Evolutionary conservation across 495 filamentous ascomycete genomes (phyloP), one percentile per base, ranked within the genome.

Genomic region (Trichocladium uniseriatum): DNA sequence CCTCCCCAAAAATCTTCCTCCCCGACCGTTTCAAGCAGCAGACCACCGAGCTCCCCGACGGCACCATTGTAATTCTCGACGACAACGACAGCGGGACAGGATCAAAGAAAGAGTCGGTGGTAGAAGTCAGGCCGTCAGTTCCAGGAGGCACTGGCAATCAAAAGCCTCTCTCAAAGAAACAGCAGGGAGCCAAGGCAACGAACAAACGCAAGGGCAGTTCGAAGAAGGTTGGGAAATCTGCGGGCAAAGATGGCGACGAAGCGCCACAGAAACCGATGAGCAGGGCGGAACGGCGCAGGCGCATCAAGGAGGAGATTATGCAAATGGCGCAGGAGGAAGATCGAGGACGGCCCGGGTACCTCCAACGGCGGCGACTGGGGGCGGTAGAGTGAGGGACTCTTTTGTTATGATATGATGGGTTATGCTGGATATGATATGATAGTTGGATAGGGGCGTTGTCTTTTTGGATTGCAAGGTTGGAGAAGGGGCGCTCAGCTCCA

Each of bases 221-320:
- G 20, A 13, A 48, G 19, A 38, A 34, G 11, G 9, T n/a, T 3
- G 43, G 44, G 31, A 39, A 21, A 36, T 45, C 14, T 10, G 16
- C 15, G 18, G 28, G 48, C 6, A 32, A 40, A 49, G 43, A 46
- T 52, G 36, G 41, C 21, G 39, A 28, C 28, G 44, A 31, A n/a
- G 10, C 29, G 24, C 27, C 27, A 18, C 54, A 57, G 31, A 64
- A 58, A 47, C 55, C 39, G 34, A 63, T 78, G 10, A 76, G 69
- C 48, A 55, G 65, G 46, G 72, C 69, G 1, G 72, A 74, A 54
- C 69, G 75, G 51, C 65, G 75, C 46, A 61, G 58, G 47, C 59
- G 61, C 14, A 78, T 78, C 43, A 74, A 72, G 53, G 73, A 75
- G 29, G 70, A 78, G 51, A 72, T 78, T 11, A 54, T 66, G 50